Conservation (phyloP, 176 grass and related monocot species). For the Raddia guianensis region DNA sequence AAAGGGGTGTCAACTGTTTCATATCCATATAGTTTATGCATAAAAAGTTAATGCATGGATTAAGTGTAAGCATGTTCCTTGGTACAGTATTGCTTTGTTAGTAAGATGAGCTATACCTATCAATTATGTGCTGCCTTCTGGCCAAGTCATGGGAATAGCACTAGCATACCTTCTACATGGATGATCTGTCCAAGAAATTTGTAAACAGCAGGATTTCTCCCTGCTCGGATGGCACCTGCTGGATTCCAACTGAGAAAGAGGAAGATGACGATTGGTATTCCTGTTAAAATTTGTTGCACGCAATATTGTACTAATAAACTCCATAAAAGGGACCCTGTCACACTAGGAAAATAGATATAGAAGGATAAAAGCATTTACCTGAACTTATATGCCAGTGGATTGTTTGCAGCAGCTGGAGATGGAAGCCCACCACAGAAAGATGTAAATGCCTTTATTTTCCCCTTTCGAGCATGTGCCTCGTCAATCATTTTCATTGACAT, state of each 20-base stretch:
- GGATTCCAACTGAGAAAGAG: constrained; percentile 76
- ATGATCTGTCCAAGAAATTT: constrained; percentile 76
- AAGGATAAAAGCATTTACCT: constrained; percentile 53
- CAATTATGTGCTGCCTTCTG: not conserved
- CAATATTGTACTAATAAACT: constrained; percentile 9
- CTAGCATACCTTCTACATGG: constrained; percentile 70
- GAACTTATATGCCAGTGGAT: constrained; percentile 94
- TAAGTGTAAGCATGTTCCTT: not conserved
- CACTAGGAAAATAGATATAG: not conserved
- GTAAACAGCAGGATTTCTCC: constrained; percentile 82
- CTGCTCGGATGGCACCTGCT: constrained; percentile 71
- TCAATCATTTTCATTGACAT: constrained; percentile 99
- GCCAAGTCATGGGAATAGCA: constrained; percentile 2
- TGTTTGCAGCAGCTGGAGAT: constrained; percentile 90
- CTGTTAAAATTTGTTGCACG: not conserved
- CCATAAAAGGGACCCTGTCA: not conserved
- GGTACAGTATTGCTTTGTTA: not conserved
- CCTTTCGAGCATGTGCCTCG: constrained; percentile 69
- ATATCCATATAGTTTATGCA: not conserved
- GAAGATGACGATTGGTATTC: constrained; percentile 16
- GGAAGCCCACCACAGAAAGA: constrained; percentile 96
- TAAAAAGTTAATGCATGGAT: not conserved
- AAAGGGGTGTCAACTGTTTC: constrained; percentile 14
- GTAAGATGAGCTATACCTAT: too few relatives aligned
- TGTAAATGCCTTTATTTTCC: constrained; percentile 84